These are phyloP conservation scores for Cladosporium sp. DNA, from an alignment of 2,329 filamentous ascomycete genomes.

Conservation along the genomic window DNA sequence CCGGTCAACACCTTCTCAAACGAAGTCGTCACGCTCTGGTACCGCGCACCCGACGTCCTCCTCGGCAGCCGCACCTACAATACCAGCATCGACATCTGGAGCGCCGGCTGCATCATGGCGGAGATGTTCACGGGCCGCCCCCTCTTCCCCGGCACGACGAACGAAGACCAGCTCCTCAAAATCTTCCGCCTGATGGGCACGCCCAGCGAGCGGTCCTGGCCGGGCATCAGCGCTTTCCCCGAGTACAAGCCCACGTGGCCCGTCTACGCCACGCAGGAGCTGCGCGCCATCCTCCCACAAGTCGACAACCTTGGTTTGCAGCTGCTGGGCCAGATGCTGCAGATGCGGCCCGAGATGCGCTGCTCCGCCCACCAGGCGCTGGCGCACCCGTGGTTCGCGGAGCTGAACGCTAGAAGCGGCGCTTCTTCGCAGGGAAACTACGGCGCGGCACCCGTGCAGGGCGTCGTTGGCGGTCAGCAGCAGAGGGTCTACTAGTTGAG, in stretches of 20 bases:
- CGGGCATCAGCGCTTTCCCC: conserved; percentile 89
- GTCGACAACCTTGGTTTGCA: conserved; percentile 86
- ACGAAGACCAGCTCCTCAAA: conserved; percentile 94
- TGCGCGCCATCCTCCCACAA: conserved; percentile 80
- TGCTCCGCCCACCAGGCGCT: conserved; percentile 84
- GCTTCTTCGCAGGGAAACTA: conserved; percentile 21
- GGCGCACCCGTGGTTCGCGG: conserved; percentile 87
- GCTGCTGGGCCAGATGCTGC: conserved; percentile 83
- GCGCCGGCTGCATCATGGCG: conserved; percentile 98
- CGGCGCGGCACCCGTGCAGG: conserved; percentile 17
- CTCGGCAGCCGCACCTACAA: conserved; percentile 95
- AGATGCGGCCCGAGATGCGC: conserved; percentile 85
- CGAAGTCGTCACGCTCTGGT: conserved; percentile 97
- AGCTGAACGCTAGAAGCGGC: conserved; percentile 47
- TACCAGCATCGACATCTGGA: conserved; percentile 99
- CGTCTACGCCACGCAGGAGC: conserved; percentile 88
- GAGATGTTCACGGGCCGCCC: conserved; percentile 98
- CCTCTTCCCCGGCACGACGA: conserved; percentile 94
- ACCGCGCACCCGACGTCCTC: conserved; percentile 91
- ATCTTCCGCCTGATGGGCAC: conserved; percentile 99
- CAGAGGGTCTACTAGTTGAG: conserved; percentile 22
- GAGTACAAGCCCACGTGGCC: conserved; percentile 97
- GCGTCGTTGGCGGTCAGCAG: conserved; percentile 16
- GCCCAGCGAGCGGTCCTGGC: conserved; percentile 92
- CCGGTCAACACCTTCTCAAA: conserved; percentile 98